Evolutionary conservation across 73 alveolate genomes (phyloP).

Genomic region (Uronychia setigera): DNA sequence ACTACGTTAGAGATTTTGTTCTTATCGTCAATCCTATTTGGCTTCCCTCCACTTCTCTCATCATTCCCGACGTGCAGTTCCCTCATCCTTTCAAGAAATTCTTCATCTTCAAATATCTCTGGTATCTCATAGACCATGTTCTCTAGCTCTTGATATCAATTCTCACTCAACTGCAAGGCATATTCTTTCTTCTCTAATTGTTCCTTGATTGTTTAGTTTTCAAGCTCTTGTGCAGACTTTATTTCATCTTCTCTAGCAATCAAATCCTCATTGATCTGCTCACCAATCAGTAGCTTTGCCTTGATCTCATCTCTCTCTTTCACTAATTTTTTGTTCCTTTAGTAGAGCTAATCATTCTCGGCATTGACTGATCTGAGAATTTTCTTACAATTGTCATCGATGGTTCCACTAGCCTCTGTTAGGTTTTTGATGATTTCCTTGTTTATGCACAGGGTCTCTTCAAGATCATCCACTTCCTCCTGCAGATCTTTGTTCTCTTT

Average conservation of each 20-base stretch:
- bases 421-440: slow-evolving; percentile 36
- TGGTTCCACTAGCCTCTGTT: slow-evolving; percentile 13
- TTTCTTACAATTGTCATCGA: slow-evolving; percentile 17
- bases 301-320: slow-evolving; percentile 42
- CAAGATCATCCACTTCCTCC: slow-evolving; percentile 40
- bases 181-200: slow-evolving; percentile 64
- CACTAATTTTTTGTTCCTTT: not conserved
- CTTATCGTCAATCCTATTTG: slow-evolving; percentile 22
- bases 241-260: slow-evolving; percentile 53
- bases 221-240: slow-evolving; percentile 22
- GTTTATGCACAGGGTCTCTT: slow-evolving; percentile 51
- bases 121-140: slow-evolving; percentile 33
- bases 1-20: slow-evolving; percentile 57
- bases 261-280: slow-evolving; percentile 44
- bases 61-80: not conserved
- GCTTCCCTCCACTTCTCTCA: slow-evolving; percentile 20
- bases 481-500: slow-evolving; percentile 46
- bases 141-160: slow-evolving; percentile 24
- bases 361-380: slow-evolving; percentile 1
- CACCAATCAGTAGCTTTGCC: slow-evolving; percentile 47
- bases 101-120: slow-evolving; percentile 29
- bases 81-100: slow-evolving; percentile 24
- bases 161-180: slow-evolving; percentile 52
- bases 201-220: slow-evolving; percentile 22
- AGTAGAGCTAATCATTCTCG: slow-evolving; percentile 15